phyloP scores from a whole-genome alignment of 495 filamentous ascomycete species.

The Neurospora sp. region DNA sequence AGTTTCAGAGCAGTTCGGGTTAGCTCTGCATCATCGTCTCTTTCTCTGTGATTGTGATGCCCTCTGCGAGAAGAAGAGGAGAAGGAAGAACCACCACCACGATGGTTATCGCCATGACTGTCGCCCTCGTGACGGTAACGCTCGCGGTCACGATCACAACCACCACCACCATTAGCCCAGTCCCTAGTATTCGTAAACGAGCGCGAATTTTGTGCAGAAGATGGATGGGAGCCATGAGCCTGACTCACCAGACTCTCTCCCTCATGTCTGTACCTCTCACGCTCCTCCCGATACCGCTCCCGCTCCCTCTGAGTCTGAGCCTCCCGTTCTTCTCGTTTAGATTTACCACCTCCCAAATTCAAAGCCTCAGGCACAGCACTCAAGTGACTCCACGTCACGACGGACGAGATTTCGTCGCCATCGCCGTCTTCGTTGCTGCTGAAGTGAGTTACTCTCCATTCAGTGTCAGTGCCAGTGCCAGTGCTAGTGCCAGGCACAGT shows the following conservation, averaged over 20 bases:
- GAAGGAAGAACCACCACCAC: slow-evolving; percentile 60
- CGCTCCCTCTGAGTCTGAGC: not conserved
- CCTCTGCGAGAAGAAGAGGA: slow-evolving; percentile 73
- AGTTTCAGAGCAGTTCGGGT: not conserved
- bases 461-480: not conserved
- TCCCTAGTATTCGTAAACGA: not conserved
- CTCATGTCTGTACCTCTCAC: not conserved
- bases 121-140: slow-evolving; percentile 1
- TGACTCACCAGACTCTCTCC: not conserved
- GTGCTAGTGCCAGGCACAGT: not conserved
- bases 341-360: not conserved
- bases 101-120: too few relatives aligned
- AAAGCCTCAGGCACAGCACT: not conserved
- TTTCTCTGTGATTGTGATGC: slow-evolving; percentile 32
- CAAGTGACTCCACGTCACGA: not conserved
- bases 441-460: not conserved
- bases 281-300: not conserved
- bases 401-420: not conserved
- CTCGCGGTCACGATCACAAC: slow-evolving; percentile 2
- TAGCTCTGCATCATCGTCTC: not conserved
- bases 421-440: not conserved
- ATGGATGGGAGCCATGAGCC: not conserved
- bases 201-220: not conserved
- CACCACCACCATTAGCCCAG: not conserved
- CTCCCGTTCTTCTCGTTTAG: not conserved